Conservation (phyloP, 1,139 yeast species). For the Magnusiomyces fungicola region DNA sequence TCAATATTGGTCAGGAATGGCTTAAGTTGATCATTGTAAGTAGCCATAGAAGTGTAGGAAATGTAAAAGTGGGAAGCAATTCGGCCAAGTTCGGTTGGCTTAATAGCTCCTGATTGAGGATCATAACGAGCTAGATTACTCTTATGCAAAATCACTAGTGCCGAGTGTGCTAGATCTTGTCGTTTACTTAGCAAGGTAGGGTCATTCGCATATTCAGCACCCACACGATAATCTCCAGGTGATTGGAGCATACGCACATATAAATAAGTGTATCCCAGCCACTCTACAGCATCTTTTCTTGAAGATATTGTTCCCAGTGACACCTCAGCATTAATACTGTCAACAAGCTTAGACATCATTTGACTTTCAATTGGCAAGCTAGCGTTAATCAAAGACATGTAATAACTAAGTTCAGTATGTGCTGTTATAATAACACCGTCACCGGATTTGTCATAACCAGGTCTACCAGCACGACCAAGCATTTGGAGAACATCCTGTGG, state of each 20-base stretch:
- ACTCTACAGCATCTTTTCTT: conserved; percentile 60
- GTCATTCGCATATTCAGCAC: conserved; percentile 56
- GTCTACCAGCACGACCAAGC: conserved; percentile 96
- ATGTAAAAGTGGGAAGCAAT: conserved; percentile 88
- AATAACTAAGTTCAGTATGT: conserved; percentile 79
- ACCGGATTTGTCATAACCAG: conserved; percentile 85
- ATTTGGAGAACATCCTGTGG: conserved; percentile 94
- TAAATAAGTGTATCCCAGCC: conserved; percentile 78
- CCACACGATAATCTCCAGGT: conserved; percentile 70
- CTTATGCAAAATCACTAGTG: conserved; percentile 50
- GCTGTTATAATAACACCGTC: conserved; percentile 91
- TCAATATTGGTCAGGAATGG: conserved; percentile 69
- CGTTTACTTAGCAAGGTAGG: conserved; percentile 44
- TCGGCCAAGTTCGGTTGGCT: conserved; percentile 70
- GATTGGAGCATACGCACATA: conserved; percentile 71
- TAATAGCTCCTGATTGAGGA: conserved; percentile 38
- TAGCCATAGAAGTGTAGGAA: conserved; percentile 57
- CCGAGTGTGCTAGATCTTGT: conserved; percentile 67
- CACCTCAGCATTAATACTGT: conserved; percentile 79
- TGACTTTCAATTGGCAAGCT: conserved; percentile 93
- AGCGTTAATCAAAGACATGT: conserved; percentile 79
- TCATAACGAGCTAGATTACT: conserved; percentile 58
- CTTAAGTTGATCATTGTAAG: conserved; percentile 52
- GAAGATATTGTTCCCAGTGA: conserved; percentile 60
- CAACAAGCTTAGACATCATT: conserved; percentile 61